phyloP scores from a whole-genome alignment of 2,329 filamentous ascomycete genomes.

The Harringtonia lauricola region DNA sequence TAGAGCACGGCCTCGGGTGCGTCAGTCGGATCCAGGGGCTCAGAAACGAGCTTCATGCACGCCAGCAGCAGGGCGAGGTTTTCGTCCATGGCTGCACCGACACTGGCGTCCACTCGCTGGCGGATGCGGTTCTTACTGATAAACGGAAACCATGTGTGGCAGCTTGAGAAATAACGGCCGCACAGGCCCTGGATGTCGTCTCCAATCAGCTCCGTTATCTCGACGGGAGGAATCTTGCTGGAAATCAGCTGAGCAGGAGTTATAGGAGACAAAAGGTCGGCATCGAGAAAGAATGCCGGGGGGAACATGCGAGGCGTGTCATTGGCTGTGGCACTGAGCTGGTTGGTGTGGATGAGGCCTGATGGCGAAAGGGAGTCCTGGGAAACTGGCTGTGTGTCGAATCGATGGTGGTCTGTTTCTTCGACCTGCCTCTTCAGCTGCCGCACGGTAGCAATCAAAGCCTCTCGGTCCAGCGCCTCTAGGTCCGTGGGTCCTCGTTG shows the following conservation, averaged over 20 bases:
- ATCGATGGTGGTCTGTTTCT: conserved; percentile 5
- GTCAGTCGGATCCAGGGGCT: neutral
- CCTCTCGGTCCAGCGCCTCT: conserved; percentile 1
- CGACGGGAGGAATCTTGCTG: too few relatives aligned
- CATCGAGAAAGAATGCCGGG: too few relatives aligned
- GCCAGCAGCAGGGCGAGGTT: conserved; percentile 13
- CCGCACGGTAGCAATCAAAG: neutral
- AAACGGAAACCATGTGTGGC: conserved; percentile 1
- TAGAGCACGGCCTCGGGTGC: conserved; percentile 4
- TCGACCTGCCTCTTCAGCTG: neutral
- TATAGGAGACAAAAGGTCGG: too few relatives aligned
- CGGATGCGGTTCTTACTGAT: conserved; percentile 12
- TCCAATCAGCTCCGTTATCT: too few relatives aligned
- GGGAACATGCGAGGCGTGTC: too few relatives aligned
- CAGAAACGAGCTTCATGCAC: conserved; percentile 16
- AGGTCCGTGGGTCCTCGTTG: neutral
- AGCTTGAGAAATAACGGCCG: too few relatives aligned
- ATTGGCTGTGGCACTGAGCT: too few relatives aligned
- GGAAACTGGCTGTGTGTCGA: too few relatives aligned
- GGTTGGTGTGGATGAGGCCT: too few relatives aligned
- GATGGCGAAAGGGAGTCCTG: too few relatives aligned
- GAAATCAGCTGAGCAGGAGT: too few relatives aligned
- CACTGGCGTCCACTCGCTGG: neutral
- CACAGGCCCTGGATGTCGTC: too few relatives aligned
- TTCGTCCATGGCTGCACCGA: neutral